Base-by-base conservation (phyloP, 106 monocot genomes). In the Dioscorea dumetorum region DNA sequence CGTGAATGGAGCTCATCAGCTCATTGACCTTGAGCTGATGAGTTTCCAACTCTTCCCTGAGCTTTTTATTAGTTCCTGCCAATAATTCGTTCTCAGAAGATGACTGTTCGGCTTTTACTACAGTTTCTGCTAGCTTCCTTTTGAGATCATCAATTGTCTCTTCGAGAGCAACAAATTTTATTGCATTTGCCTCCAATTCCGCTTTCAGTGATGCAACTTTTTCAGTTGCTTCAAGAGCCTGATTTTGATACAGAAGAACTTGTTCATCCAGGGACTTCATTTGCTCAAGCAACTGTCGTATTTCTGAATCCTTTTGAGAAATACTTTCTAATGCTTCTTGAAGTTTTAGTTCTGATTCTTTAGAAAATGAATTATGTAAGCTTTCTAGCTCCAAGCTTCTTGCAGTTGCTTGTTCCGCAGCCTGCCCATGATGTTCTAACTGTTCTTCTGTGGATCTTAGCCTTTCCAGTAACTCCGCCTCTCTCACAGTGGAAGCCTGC, bases 301-400 rank as follows among this genome's bases (percentile, higher is more conserved):
- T 51, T 76, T 86, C 86, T 22, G 68, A 77, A 69, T 89, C 89
- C 70, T 94, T 94, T n/a, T 70, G 75, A 50, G 69, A 64, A 51
- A 94, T 74, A 57, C 52, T 72, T 53, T 50, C 52, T 2, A 58
- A 32, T 13, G 78, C 79, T 69, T 79, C 83, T 71, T 80, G 78
- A 24, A 82, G 75, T 64, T 87, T 94, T 20, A 72, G 35, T 72
- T 90, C 88, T 61, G 86, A 77, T 41, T 94, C 93, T 66, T 86
- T 86, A 17, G 49, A 20, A 15, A 75, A 50, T 50, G 75, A 78
- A 60, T 81, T 77, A 61, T 88, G 77, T 21, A 60, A 22, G 13
- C 72, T 58, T 61, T 90, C 83, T 56, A 90, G 67, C 22, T 94
- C 86, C 57, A 79, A 66, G 61, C 53, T 87, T 82, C 84, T 87